Percentiles rank a stretch among this genome's conserved stretches.
phyloP scores from a whole-genome alignment of 768 basidiomycete genomes.

The Rhodotorula toruloides region DNA sequence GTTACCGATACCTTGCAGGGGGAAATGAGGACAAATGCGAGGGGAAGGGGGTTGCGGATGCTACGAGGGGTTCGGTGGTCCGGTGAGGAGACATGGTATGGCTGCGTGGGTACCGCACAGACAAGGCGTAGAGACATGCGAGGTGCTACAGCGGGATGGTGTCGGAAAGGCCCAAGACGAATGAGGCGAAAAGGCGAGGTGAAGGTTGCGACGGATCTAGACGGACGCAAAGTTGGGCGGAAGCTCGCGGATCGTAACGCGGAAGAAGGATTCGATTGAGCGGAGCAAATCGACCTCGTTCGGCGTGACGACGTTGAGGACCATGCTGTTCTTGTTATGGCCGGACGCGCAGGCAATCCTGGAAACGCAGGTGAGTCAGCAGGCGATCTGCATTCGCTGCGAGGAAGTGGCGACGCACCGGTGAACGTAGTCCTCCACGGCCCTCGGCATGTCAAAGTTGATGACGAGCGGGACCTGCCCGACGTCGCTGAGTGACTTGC shows the following conservation, averaged over 20 bases:
- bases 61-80: too few species aligned
- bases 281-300: constrained; percentile 84
- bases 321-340: constrained; percentile 56
- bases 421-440: constrained; percentile 94
- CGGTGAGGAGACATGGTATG: too few species aligned
- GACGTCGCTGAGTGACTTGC: constrained; percentile 76
- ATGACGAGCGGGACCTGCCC: constrained; percentile 82
- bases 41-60: too few species aligned
- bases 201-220: background rate
- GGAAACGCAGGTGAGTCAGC: constrained; percentile 8
- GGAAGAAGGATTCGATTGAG: constrained; percentile 95
- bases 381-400: background rate
- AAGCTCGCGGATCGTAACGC: constrained; percentile 30
- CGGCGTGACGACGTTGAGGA: constrained; percentile 76
- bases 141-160: too few species aligned
- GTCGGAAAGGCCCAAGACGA: background rate
- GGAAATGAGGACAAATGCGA: too few species aligned
- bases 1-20: too few species aligned
- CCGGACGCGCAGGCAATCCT: constrained; percentile 72
- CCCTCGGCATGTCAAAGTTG: constrained; percentile 91
- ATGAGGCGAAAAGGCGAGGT: background rate
- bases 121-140: too few species aligned
- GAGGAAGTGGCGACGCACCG: constrained; percentile 53
- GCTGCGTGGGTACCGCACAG: too few species aligned
- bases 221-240: constrained; percentile 26